phyloP scores from a whole-genome alignment of 257 asterid genomes.

The Sherardia arvensis region DNA sequence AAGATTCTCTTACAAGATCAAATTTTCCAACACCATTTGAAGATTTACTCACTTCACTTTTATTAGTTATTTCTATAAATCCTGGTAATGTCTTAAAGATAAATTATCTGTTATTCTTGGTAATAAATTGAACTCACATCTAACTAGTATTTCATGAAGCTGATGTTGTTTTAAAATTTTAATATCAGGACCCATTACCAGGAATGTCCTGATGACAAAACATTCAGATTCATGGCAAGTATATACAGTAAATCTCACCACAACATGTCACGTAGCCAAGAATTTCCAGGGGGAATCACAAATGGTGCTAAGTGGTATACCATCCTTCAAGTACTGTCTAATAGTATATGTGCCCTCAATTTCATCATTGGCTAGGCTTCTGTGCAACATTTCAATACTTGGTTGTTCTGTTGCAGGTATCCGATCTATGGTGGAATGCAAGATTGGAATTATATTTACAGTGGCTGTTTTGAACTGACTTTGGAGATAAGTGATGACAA shows the following conservation, averaged over 20 bases:
- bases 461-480: slow-evolving; percentile 82
- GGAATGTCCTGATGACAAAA: slow-evolving; percentile 80
- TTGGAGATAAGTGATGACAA: slow-evolving; percentile 89
- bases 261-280: slow-evolving; percentile 87
- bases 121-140: too few species aligned
- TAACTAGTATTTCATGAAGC: too few species aligned
- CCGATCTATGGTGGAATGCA: slow-evolving; percentile 99
- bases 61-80: not conserved
- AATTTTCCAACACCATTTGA: not conserved
- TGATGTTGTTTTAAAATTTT: not conserved
- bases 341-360: not conserved
- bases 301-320: slow-evolving; percentile 89
- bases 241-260: slow-evolving; percentile 74
- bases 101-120: not conserved
- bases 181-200: slow-evolving; percentile 57
- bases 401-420: slow-evolving; percentile 49
- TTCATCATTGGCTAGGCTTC: slow-evolving; percentile 7
- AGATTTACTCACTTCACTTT: not conserved
- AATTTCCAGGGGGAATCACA: slow-evolving; percentile 83
- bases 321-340: slow-evolving; percentile 7
- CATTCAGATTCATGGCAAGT: slow-evolving; percentile 67
- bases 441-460: slow-evolving; percentile 86
- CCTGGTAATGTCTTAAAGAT: not conserved
- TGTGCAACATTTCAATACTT: not conserved
- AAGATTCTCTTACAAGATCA: not conserved